A percentile compares a stretch with the other conserved stretches of the same genome.
phyloP scores from a whole-genome alignment of 257 asterid species.

The Solanum sejunctum region DNA sequence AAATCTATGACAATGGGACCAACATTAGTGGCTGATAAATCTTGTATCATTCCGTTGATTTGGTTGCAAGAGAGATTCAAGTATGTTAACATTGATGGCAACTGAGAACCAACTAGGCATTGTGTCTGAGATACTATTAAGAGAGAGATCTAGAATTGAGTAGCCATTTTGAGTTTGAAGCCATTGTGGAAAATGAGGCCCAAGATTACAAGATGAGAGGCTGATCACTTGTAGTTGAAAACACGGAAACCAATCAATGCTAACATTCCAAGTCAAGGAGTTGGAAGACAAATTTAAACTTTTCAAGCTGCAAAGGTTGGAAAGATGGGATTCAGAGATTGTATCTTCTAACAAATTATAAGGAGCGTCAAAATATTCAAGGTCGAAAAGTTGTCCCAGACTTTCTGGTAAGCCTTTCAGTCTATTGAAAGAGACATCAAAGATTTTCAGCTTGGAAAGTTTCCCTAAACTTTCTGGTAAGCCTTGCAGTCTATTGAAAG shows the following conservation, averaged over 20 bases:
- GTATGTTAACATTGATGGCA: background rate
- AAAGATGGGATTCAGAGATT: conserved; percentile 10
- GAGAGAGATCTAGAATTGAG: conserved; percentile 16
- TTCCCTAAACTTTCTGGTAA: background rate
- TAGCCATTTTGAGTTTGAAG: conserved; percentile 13
- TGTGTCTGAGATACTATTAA: conserved; percentile 9
- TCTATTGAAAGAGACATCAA: background rate
- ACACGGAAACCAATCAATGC: conserved; percentile 12
- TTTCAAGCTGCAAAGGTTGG: conserved; percentile 5
- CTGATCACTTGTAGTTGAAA: background rate
- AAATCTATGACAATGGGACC: background rate
- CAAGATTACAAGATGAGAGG: conserved; percentile 14
- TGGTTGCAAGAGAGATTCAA: conserved; percentile 27
- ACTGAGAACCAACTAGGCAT: conserved; percentile 26
- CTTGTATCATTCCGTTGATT: conserved; percentile 14
- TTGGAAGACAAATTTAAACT: conserved; percentile 12
- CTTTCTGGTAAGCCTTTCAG: background rate
- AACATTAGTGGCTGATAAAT: background rate
- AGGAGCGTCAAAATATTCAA: conserved; percentile 7
- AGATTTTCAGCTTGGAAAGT: background rate
- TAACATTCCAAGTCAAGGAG: conserved; percentile 1
- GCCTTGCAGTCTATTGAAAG: background rate
- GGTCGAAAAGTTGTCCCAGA: conserved; percentile 5
- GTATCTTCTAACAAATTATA: conserved; percentile 14
- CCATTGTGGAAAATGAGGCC: conserved; percentile 28